Base-by-base conservation (phyloP, 371 early-diverging fungal genomes). In the Catenaria anguillulae region DNA sequence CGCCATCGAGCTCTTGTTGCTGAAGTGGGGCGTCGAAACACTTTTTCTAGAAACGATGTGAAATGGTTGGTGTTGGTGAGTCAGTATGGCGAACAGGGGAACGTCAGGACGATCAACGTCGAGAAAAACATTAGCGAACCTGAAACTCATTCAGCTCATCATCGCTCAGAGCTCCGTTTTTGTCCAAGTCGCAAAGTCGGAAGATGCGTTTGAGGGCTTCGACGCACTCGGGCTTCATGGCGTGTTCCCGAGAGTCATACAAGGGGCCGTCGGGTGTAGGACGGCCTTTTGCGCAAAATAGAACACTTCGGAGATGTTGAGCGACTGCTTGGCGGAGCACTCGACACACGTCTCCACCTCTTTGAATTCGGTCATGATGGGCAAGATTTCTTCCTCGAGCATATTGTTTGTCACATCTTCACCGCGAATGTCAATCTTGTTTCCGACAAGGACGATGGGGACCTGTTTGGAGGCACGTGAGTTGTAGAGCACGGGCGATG, bases 301-400 rank as follows among this genome's bases (percentile, higher is more conserved):
- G 64, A 97, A 97, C n/a, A 96, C 90, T 73, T 97, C 98, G 0
- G 93, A 86, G 4, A 95, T 92, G 66, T 95, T 96, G 55, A 93
- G 72, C 33, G 89, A 73, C 66, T 87, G 86, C 70, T 90, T 91
- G n/a, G 95, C 90, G 2, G 94, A 93, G 69, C 94, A 95, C 70
- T 97, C 96, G 35, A 96, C 88, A 70, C 95, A 92, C 0, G 94
- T 93, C 71, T 97, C 98, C n/a, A 97, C 92, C 74, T 95, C 96
- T 78, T 91, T 92, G 79, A 90, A 94, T 67, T 93, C 93, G 72
- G 89, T 90, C 97, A 97, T 97, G 26, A 97, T 85, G 4, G 94
- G 93, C 62, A 89, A 84, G 19, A 95, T 87, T 68, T 94, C 92
- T 61, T 89, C 88, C 67, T 92, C 93, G 33, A 95, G 71, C 62